Percentiles rank a stretch among this genome's conserved stretches.
These are phyloP conservation scores for Fonsecaea multimorphosa DNA, from an alignment of 2,329 filamentous ascomycete species.

Conservation along the genomic window DNA sequence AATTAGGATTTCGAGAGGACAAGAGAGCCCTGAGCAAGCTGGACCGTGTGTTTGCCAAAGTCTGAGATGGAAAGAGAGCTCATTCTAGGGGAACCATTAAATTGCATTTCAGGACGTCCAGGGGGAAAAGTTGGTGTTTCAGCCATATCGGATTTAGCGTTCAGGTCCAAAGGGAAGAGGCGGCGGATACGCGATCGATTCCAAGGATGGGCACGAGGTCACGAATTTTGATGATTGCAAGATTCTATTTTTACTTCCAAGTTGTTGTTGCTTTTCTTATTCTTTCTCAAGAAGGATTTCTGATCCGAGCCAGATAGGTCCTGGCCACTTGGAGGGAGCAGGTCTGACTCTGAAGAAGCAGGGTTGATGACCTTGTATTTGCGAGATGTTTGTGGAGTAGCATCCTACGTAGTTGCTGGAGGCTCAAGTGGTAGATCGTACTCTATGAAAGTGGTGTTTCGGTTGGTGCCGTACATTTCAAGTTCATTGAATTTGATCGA, in stretches of 20 bases:
- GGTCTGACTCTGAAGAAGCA: not conserved
- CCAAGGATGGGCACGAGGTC: constrained; percentile 10
- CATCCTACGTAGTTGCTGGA: not conserved
- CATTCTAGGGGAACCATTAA: not conserved
- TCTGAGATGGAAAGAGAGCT: constrained; percentile 17
- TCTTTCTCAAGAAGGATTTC: not conserved
- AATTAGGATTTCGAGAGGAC: constrained; percentile 67
- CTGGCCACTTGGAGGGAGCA: not conserved
- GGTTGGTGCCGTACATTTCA: not conserved
- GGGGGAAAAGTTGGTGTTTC: constrained; percentile 3
- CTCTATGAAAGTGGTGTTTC: not conserved
- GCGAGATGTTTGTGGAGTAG: not conserved
- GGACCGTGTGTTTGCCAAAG: constrained; percentile 58
- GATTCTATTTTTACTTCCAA: not conserved
- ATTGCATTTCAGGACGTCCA: constrained; percentile 16
- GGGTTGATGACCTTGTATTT: not conserved
- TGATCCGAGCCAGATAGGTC: not conserved
- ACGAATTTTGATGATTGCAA: constrained; percentile 15
- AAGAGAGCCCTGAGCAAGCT: constrained; percentile 69
- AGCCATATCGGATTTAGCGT: constrained; percentile 1
- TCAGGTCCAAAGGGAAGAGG: constrained; percentile 2
- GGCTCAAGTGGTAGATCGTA: constrained; percentile 4
- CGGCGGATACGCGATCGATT: not conserved
- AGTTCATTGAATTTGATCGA: not conserved
- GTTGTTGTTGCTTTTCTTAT: not conserved